Base-by-base conservation (phyloP, 2,329 filamentous ascomycete species). In the Colletotrichum eremochloae region DNA sequence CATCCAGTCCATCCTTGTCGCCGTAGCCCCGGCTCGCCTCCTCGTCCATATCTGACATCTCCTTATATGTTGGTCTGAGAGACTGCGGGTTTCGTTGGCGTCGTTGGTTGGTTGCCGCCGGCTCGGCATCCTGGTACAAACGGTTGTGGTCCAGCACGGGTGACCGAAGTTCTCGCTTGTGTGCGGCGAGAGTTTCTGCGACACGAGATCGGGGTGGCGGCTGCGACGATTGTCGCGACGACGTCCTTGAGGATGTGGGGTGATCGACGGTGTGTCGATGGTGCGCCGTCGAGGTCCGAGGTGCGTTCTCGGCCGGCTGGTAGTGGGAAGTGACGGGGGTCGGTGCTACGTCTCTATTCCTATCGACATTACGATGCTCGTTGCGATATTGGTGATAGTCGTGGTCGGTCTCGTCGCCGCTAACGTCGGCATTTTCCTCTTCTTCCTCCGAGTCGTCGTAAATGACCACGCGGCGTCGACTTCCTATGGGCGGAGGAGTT, bases 51-150 rank as follows among this genome's bases (percentile, higher is more conserved):
- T 61, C 67, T 20, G 33, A 20, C 14, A 48, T n/a, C 14, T 61
- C 42, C 31, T 20, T 44, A n/a, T 55, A 48, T 5, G 65, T 33
- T 9, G 40, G n/a, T 24, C 70, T 33, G 55, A 50, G 71, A 15
- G 29, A 12, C 31, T 24, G 55, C 24, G 55, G n/a, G 40, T 57
- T 53, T 36, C n/a, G 65, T 29, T 29, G 8, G 8, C 66, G 69
- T 69, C 66, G 46, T 55, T 69, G 66, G 60, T 53, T 64, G 40
- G 63, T 60, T 31, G 69, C 66, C 5, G 69, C 66, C 1, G 69
- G 69, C 42, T 73, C 71, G 1, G 71, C 71, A 48, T 73, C 71
- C 42, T 67, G 40, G 40, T 73, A 73, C 18, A 73, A 15, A 5
- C 57, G 62, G 8, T 57, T 36, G 1, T 67, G 50, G n/a, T 73